phyloP scores from a whole-genome alignment of 148 eudicot genomes.

The Spergularia bocconei region DNA sequence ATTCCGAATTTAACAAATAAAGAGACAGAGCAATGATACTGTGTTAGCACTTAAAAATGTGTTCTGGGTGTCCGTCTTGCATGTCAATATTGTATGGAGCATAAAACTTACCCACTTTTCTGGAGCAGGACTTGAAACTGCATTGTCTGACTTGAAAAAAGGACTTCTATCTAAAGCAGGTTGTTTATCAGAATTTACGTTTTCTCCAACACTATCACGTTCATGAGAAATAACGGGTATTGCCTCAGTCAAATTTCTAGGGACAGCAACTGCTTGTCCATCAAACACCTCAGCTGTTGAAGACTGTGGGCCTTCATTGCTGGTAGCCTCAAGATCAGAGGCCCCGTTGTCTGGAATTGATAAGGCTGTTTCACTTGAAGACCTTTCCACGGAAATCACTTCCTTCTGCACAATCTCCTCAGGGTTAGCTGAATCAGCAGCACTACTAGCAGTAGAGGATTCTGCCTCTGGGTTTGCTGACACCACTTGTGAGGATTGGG shows the following conservation, averaged over 20 bases:
- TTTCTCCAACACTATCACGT: constrained; percentile 31
- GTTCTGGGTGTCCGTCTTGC: neutral
- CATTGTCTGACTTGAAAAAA: constrained; percentile 36
- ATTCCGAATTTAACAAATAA: neutral
- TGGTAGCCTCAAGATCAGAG: constrained; percentile 34
- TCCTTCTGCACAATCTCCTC: constrained; percentile 36
- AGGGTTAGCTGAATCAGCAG: constrained; percentile 35
- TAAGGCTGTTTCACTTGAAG: constrained; percentile 26
- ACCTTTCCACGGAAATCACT: constrained; percentile 33
- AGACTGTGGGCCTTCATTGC: constrained; percentile 31
- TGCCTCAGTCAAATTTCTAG: constrained; percentile 33
- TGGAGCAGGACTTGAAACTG: constrained; percentile 38
- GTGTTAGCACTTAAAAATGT: neutral
- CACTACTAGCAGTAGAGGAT: constrained; percentile 23
- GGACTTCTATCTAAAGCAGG: constrained; percentile 39
- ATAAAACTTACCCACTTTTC: constrained; percentile 55
- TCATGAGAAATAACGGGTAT: constrained; percentile 26
- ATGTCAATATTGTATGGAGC: constrained; percentile 4
- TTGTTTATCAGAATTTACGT: constrained; percentile 32
- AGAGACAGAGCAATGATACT: neutral
- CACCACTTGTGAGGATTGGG: constrained; percentile 37
- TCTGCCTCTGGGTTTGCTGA: constrained; percentile 39
- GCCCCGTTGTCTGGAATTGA: constrained; percentile 26
- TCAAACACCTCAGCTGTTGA: constrained; percentile 29
- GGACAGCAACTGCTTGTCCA: constrained; percentile 28